phyloP scores from a whole-genome alignment of 257 asterid species.

The Striga asiatica region DNA sequence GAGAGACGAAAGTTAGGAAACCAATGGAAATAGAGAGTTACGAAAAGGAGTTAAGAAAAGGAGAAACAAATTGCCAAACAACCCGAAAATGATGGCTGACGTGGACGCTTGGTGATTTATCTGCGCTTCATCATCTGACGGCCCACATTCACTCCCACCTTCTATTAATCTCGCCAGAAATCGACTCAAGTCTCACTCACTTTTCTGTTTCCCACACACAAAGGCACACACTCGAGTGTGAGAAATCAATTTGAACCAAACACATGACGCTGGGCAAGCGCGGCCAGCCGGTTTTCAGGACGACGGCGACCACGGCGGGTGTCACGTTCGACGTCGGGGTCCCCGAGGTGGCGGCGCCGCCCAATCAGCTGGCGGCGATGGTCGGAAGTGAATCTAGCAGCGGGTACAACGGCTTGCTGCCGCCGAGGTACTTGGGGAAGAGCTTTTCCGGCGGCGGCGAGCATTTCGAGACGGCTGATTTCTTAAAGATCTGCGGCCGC shows the following conservation, averaged over 20 bases:
- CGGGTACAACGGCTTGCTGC: slow-evolving; percentile 17
- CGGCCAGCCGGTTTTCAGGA: slow-evolving; percentile 25
- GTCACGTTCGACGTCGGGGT: slow-evolving; percentile 21
- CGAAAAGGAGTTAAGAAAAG: not conserved
- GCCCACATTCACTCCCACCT: slow-evolving; percentile 17
- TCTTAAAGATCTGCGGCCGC: slow-evolving; percentile 42
- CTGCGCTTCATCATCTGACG: slow-evolving; percentile 17
- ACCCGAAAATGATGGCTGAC: slow-evolving; percentile 17
- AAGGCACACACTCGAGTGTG: not conserved
- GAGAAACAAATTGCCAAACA: not conserved
- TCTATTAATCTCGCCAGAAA: slow-evolving; percentile 15
- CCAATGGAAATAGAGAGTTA: slow-evolving; percentile 5
- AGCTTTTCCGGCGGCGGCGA: slow-evolving; percentile 8
- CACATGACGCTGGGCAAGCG: slow-evolving; percentile 36
- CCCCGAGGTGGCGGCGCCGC: slow-evolving; percentile 12
- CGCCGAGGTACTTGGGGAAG: slow-evolving; percentile 29
- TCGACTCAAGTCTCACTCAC: not conserved
- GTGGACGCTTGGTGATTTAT: slow-evolving; percentile 11
- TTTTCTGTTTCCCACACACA: not conserved
- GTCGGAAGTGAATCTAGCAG: slow-evolving; percentile 11
- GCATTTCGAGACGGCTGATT: slow-evolving; percentile 20
- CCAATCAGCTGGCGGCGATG: too few species aligned
- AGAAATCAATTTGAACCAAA: not conserved
- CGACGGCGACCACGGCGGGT: slow-evolving; percentile 40
- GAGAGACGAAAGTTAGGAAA: slow-evolving; percentile 11